Conservation (phyloP, 208 protist genomes). For the Wallacemonas sp. region DNA sequence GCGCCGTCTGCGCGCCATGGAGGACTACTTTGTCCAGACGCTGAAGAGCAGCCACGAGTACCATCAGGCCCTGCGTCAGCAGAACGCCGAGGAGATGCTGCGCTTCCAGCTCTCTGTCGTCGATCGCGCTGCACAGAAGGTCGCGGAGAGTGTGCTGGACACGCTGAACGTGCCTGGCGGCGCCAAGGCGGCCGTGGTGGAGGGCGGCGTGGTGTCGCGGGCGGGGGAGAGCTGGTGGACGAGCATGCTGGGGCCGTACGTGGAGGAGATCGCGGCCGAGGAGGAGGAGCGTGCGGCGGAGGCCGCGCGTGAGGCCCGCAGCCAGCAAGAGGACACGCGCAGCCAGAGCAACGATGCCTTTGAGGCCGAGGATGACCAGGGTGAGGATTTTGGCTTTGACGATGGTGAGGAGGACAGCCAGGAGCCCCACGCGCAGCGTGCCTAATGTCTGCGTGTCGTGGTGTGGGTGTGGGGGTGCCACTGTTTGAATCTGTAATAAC, state of each 20-base stretch:
- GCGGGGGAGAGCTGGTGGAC: conserved; percentile 47
- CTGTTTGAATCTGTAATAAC: too few species aligned
- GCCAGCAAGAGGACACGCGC: conserved; percentile 15
- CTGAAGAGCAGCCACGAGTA: conserved; percentile 63
- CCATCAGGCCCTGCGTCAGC: conserved; percentile 50
- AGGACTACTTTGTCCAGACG: conserved; percentile 76
- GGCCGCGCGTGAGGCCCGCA: conserved; percentile 10
- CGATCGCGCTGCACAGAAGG: conserved; percentile 42
- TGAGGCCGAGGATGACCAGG: conserved; percentile 26
- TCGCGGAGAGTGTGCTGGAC: conserved; percentile 39
- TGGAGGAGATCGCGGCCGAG: conserved; percentile 47
- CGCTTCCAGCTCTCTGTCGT: conserved; percentile 69
- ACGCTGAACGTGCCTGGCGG: conserved; percentile 11
- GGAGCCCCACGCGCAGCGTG: neutral
- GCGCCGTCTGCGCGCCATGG: conserved; percentile 77
- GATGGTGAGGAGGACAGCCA: conserved; percentile 11
- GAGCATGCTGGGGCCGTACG: conserved; percentile 43
- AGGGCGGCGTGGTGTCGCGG: neutral
- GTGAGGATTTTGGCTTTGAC: conserved; percentile 12
- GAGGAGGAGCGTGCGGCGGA: conserved; percentile 24
- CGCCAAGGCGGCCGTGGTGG: neutral
- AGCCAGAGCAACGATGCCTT: conserved; percentile 21
- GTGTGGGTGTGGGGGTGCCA: neutral
- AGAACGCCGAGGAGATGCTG: conserved; percentile 69
- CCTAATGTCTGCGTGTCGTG: neutral